Conservation (phyloP, 75 land plant genomes). For the Selaginella tamariscina region DNA sequence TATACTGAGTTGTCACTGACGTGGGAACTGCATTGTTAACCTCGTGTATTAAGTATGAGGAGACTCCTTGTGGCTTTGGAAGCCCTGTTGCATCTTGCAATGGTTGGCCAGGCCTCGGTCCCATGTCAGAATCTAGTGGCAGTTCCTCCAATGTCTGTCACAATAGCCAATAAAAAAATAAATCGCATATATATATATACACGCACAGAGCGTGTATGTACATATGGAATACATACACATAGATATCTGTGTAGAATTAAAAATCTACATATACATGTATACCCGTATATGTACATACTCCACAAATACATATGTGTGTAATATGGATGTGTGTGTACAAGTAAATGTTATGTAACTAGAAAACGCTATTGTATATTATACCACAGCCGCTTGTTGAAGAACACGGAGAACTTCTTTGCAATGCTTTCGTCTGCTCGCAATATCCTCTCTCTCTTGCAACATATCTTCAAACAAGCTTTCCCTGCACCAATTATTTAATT, state of each 20-base stretch:
- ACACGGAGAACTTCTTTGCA: constrained; percentile 1
- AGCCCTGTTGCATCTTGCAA: background rate
- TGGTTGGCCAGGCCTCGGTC: background rate
- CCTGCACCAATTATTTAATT: background rate
- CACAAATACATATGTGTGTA: too few relatives aligned
- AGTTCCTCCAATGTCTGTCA: background rate
- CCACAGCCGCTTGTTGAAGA: background rate
- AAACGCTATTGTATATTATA: background rate
- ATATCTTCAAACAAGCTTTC: constrained; percentile 8
- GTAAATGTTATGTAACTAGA: too few relatives aligned
- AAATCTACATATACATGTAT: too few relatives aligned
- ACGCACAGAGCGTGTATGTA: too few relatives aligned
- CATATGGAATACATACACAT: too few relatives aligned
- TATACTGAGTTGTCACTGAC: background rate
- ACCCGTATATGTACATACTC: too few relatives aligned
- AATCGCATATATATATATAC: too few relatives aligned
- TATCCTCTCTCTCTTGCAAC: constrained; percentile 7
- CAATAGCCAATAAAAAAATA: too few relatives aligned
- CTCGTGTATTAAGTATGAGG: background rate
- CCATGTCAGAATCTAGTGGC: background rate
- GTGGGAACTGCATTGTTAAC: background rate
- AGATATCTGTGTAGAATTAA: too few relatives aligned
- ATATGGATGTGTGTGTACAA: too few relatives aligned
- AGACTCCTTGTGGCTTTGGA: background rate
- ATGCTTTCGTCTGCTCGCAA: background rate